Percentiles rank a stretch among this genome's conserved stretches.
Evolutionary conservation across 805 yeast species (phyloP).

Genomic region (Middelhovenomyces tepae): DNA sequence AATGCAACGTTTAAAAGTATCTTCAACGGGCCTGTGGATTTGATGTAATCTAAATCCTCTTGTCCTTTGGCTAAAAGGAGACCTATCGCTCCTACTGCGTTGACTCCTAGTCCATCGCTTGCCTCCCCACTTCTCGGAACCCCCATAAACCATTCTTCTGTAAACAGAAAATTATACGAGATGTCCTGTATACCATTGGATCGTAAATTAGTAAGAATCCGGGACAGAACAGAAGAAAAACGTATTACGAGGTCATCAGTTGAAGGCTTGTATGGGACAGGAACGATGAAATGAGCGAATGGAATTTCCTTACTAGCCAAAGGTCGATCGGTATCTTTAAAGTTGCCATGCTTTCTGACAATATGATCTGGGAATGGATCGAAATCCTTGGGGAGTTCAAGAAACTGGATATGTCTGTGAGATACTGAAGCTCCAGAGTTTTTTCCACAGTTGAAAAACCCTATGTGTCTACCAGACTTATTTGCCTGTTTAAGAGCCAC

Average conservation of each 20-base stretch:
- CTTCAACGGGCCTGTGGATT: conserved; percentile 36
- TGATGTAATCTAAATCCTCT: conserved; percentile 37
- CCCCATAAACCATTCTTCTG: conserved; percentile 72
- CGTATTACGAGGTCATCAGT: conserved; percentile 56
- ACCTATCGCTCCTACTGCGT: conserved; percentile 76
- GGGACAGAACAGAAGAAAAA: conserved; percentile 64
- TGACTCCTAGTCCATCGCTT: conserved; percentile 46
- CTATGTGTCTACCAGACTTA: conserved; percentile 47
- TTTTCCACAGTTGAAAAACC: conserved; percentile 84
- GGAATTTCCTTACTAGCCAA: conserved; percentile 52
- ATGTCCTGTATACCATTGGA: conserved; percentile 30
- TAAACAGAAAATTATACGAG: conserved; percentile 76
- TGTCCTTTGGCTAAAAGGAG: conserved; percentile 65
- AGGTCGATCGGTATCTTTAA: conserved; percentile 40
- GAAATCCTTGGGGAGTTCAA: conserved; percentile 55
- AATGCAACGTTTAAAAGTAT: conserved; percentile 61
- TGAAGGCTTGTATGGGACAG: conserved; percentile 36
- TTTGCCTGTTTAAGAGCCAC: conserved; percentile 45
- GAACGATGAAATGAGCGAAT: conserved; percentile 77
- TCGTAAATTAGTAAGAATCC: conserved; percentile 58
- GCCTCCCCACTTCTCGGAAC: conserved; percentile 61
- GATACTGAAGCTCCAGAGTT: conserved; percentile 90
- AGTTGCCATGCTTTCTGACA: conserved; percentile 29
- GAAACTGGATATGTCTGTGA: conserved; percentile 86
- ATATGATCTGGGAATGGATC: conserved; percentile 47